Conservation (phyloP, 2,329 filamentous ascomycete genomes). For the Laburnicola sp. region DNA sequence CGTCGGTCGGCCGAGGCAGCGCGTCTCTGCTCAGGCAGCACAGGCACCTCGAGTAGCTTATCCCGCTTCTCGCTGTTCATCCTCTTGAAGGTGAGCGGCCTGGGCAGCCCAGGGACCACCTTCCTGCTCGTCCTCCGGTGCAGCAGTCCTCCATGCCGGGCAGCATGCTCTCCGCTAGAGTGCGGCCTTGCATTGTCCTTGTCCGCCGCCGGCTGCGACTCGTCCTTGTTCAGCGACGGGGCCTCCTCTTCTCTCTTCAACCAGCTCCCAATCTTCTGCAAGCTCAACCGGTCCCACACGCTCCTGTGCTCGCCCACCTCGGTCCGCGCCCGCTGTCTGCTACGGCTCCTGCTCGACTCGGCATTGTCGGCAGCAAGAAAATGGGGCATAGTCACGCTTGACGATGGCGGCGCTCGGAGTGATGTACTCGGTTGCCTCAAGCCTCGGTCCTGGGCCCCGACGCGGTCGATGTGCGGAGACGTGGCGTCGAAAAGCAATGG, state of each 20-base stretch:
- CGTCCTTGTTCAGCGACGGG: constrained; percentile 19
- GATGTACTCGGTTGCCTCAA: constrained; percentile 22
- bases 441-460: constrained; percentile 9
- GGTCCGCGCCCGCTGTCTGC: constrained; percentile 39
- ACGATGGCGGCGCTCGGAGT: constrained; percentile 20
- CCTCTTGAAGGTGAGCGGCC: constrained; percentile 76
- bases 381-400: constrained; percentile 29
- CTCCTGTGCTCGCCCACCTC: constrained; percentile 40
- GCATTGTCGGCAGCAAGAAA: constrained; percentile 30
- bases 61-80: constrained; percentile 80
- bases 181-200: constrained; percentile 42
- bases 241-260: constrained; percentile 46
- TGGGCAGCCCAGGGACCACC: constrained; percentile 77
- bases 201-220: constrained; percentile 14
- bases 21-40: constrained; percentile 68
- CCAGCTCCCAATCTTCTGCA: constrained; percentile 48
- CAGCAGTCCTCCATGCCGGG: constrained; percentile 24
- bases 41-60: constrained; percentile 68
- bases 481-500: constrained; percentile 13
- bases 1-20: constrained; percentile 71
- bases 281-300: constrained; percentile 43
- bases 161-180: constrained; percentile 34
- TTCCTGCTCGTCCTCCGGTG: constrained; percentile 50
- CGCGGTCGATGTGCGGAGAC: constrained; percentile 8
- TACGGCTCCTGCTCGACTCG: constrained; percentile 34